Base-by-base conservation (phyloP, 345 rosid genomes). In the Sisymbrium altissimum region DNA sequence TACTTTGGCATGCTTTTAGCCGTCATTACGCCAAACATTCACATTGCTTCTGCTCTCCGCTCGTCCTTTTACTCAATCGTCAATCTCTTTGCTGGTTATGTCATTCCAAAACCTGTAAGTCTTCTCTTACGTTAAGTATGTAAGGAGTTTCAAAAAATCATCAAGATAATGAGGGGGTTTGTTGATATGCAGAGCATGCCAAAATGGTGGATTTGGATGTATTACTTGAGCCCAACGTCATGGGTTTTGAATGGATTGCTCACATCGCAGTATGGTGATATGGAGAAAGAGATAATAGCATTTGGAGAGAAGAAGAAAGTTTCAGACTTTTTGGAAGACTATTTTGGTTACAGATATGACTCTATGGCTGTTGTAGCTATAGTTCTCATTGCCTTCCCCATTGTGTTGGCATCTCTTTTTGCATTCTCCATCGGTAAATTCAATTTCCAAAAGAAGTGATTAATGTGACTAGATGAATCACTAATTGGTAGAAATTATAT, bases 71-170 rank as follows among this genome's bases (percentile, higher is more conserved):
- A 84, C 76, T 56, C 88, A 2, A 40, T 82, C 19, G 58, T 80
- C 58, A 84, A 82, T 69, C 80, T 84, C 29, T 84, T 84, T 66
- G 68, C 86, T 4, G 88, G 85, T n/a, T 84, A 71, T 78, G 75
- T 84, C 29, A 84, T 84, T 6, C 83, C 83, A 27, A 78, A 74
- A 80, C 82, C 76, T 46, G 86, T 76, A 78, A 80, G 76, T 39
- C 59, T 21, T 49, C 30, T 23, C 46, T 53, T 65, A 2, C 60
- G 35, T 35, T 12, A 12, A 3, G 6, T 30, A 0, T 59, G 6
- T 23, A 3, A 56, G 14, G 11, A 52, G 60, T 19, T 46, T 2
- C 36, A 19, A 30, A n/a, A 36, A 11, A 7, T 25, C 50, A 43
- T 7, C 52, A 48, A 56, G 25, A n/a, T 21, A n/a, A 17, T 21